Evolutionary conservation across 805 yeast genomes (phyloP).

Genomic region (Kodamaea laetipori): DNA sequence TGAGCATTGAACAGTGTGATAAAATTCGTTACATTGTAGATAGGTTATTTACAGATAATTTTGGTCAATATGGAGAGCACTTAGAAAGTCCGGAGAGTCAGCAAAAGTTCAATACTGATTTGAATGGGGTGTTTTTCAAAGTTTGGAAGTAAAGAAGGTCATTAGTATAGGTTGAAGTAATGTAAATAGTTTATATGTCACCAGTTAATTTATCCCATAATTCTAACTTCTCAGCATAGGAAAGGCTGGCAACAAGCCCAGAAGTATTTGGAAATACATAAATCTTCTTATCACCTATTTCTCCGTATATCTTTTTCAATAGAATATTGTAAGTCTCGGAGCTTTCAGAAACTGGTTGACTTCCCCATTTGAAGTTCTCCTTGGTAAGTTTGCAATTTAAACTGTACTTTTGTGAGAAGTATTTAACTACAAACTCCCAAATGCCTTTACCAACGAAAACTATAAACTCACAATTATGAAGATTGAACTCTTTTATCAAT

Average conservation of each 20-base stretch:
- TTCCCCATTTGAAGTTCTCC: constrained; percentile 56
- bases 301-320: constrained; percentile 20
- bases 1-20: constrained; percentile 36
- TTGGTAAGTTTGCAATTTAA: constrained; percentile 29
- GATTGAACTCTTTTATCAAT: constrained; percentile 47
- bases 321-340: constrained; percentile 1
- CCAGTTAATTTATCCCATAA: constrained; percentile 49
- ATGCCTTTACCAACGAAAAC: constrained; percentile 75
- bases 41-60: constrained; percentile 35
- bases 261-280: constrained; percentile 75
- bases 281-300: constrained; percentile 27
- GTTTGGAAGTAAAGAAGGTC: constrained; percentile 37
- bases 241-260: constrained; percentile 61
- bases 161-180: no score
- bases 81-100: constrained; percentile 28
- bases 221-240: constrained; percentile 44
- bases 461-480: constrained; percentile 41
- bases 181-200: constrained; percentile 18
- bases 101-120: constrained; percentile 29
- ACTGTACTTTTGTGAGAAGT: constrained; percentile 24
- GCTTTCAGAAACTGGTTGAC: constrained; percentile 20
- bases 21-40: constrained; percentile 40
- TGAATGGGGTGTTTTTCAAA: constrained; percentile 32
- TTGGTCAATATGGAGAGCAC: constrained; percentile 39
- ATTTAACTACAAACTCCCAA: constrained; percentile 60